Evolutionary conservation across 2,329 filamentous ascomycete species (phyloP).

Genomic region (Claviceps sp.): DNA sequence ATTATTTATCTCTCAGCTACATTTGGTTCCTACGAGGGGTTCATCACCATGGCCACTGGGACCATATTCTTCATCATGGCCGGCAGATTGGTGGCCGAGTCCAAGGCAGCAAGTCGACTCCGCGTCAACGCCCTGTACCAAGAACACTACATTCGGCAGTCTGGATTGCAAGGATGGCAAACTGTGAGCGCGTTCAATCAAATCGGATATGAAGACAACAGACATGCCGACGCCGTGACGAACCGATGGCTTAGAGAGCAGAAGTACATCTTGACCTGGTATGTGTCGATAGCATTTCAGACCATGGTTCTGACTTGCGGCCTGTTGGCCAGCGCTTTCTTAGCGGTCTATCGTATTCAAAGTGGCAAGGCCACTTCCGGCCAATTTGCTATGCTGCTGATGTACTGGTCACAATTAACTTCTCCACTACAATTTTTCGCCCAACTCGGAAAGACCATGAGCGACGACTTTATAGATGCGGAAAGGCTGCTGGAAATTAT

Average conservation of each 20-base stretch:
- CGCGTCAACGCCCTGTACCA: slow-evolving; percentile 40
- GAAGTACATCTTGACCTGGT: slow-evolving; percentile 28
- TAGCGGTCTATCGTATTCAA: slow-evolving; percentile 53
- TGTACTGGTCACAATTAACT: slow-evolving; percentile 63
- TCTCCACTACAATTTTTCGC: slow-evolving; percentile 59
- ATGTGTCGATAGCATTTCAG: slow-evolving; percentile 41
- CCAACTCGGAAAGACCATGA: slow-evolving; percentile 40
- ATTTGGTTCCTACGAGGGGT: slow-evolving; percentile 47
- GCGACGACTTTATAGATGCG: slow-evolving; percentile 42
- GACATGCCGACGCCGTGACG: slow-evolving; percentile 37
- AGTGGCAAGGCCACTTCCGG: slow-evolving; percentile 47
- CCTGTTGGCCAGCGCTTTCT: slow-evolving; percentile 48
- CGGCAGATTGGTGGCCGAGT: slow-evolving; percentile 35
- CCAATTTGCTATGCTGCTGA: slow-evolving; percentile 57
- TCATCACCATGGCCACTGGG: slow-evolving; percentile 46
- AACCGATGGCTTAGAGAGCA: slow-evolving; percentile 25
- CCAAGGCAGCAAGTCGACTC: slow-evolving; percentile 34
- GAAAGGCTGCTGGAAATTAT: slow-evolving; percentile 45
- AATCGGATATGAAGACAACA: slow-evolving; percentile 39
- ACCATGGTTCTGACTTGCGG: slow-evolving; percentile 55
- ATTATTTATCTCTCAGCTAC: slow-evolving; percentile 45
- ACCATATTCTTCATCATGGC: slow-evolving; percentile 43
- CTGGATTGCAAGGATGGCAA: slow-evolving; percentile 45
- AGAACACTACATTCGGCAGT: slow-evolving; percentile 41
- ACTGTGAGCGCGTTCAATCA: slow-evolving; percentile 49